Conservation (phyloP, 306 rosid genomes). For the Luffa aegyptiaca region DNA sequence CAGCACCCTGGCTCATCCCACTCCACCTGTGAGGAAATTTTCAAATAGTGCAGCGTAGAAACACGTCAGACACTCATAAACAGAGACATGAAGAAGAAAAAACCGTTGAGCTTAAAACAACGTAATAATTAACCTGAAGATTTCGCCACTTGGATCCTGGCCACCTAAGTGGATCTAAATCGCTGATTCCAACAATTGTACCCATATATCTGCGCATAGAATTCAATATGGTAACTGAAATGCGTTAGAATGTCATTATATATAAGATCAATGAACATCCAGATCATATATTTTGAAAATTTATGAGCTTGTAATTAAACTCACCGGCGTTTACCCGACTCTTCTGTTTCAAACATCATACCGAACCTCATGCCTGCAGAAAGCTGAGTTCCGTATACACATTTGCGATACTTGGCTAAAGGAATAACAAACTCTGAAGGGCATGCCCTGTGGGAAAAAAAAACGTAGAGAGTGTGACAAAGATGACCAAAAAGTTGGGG, state of each 20-base stretch:
- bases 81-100: background rate
- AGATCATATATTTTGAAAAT: background rate
- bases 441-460: conserved; percentile 60
- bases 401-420: conserved; percentile 58
- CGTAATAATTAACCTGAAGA: conserved; percentile 58
- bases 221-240: background rate
- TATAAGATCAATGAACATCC: background rate
- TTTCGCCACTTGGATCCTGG: conserved; percentile 96
- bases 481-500: background rate
- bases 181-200: conserved; percentile 64
- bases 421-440: conserved; percentile 96
- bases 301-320: background rate
- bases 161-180: conserved; percentile 93
- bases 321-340: conserved; percentile 95
- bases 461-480: background rate
- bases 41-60: background rate
- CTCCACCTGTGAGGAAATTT: conserved; percentile 47
- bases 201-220: conserved; percentile 69
- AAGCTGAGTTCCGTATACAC: conserved; percentile 71
- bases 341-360: conserved; percentile 99
- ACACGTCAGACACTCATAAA: background rate
- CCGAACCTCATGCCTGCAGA: conserved; percentile 98
- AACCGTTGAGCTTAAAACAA: background rate
- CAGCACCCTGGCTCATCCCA: conserved; percentile 99
- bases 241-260: background rate